Base-by-base conservation (phyloP, 2,329 filamentous ascomycete genomes). In the Ophiostoma australiae region DNA sequence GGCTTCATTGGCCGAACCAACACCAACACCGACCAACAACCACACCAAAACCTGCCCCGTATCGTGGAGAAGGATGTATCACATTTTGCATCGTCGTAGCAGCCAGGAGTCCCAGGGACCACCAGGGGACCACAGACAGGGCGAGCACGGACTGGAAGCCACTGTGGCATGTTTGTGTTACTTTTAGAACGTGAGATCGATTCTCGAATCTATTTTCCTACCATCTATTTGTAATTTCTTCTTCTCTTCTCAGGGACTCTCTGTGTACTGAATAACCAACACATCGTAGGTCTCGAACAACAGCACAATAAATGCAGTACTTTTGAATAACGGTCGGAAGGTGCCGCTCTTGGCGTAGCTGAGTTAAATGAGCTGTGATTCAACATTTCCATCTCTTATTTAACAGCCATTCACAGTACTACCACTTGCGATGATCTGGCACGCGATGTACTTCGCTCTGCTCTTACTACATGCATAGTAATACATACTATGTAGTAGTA, bases 81-180 rank as follows among this genome's bases (percentile, higher is more conserved):
- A 58, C 52, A 58, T 31, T 58, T 58, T 58, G 52, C n/a, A 58
- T 58, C 52, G 52, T 58, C 52, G 52, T 58, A 58, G 52, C 8
- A 58, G 52, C 52, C n/a, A 27, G 52, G 10, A 20, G 17, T 13
- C 41, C 41, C 13, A 44, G 13, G 41, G 13, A 17, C 41, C 20
- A 23, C 8, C 23, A 23, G n/a, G 52, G 44, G 52, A 27, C 48
- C n/a, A 20, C 44, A 23, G 48, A 58, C 52, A 58, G 11, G 52
- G 52, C 52, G 52, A 58, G 52, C 52, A 58, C 52, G 52, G 52
- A 58, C 52, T 58, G 52, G 52, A 58, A 27, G 52, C 23, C 23
- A 13, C 8, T 5, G 52, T 23, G 52, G 52, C 52, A 58, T 58
- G 52, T 58, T 58, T 58, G 52, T 58, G 52, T 31, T 58, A 27